Evolutionary conservation across 805 yeast genomes (phyloP), one percentile per base, ranked within the genome.

Genomic region (Suhomyces sp.): DNA sequence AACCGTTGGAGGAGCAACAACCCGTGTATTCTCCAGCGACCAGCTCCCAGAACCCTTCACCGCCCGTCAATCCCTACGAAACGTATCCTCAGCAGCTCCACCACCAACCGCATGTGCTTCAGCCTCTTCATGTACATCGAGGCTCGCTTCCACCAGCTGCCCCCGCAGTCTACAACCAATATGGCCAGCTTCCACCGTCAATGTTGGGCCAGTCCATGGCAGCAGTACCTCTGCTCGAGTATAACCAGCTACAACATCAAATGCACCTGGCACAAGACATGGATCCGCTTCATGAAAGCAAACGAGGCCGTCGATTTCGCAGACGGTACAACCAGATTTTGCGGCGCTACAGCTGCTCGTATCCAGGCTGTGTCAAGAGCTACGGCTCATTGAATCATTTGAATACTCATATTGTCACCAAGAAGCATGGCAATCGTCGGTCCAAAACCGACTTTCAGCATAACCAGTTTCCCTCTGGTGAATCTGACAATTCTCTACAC

Each of bases 321-420:
- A 62, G 74, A 47, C 53, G 73, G 8, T 69, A 69, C 53, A 70
- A 69, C 56, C 76, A 71, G 51, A 71, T 71, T 43, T 60, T 67
- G 8, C 54, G 75, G 19, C 67, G 68, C 50, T 57, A 57, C 57
- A 61, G 54, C 46, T 74, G 78, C 52, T 57, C 68, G 29, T 68
- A 49, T 48, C 69, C 73, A 9, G 77, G 75, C 0, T 74, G 78
- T 56, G 58, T 67, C 48, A 74, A 74, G 56, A 69, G 75, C 53
- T 74, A 74, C 56, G 78, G 78, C 0, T 67, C 72, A 45, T 61
- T 74, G 47, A 74, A 74, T 58, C 78, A 74, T 58, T 58, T 74
- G 47, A 74, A 74, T 57, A 74, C 78, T 10, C 78, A 74, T 57
- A 73, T 74, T 4, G 77, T 74, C 25, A 72, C 77, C 54, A 73